Conservation (phyloP, 2,329 filamentous ascomycete species). For the Alternaria sp. region DNA sequence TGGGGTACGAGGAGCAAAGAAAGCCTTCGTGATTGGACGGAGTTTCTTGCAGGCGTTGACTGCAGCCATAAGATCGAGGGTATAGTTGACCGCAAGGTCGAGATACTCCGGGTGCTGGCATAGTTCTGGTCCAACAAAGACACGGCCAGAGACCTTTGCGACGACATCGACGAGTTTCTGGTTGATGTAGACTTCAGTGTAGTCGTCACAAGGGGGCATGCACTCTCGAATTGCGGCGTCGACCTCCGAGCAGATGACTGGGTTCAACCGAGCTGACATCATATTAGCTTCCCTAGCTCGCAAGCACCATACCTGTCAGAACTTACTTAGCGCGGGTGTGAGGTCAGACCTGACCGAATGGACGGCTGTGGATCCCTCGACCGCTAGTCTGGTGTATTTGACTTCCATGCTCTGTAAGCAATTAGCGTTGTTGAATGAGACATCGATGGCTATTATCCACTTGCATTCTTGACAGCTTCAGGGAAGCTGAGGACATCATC, state of each 20-base stretch:
- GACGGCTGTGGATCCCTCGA: constrained; percentile 23
- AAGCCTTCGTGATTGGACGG: constrained; percentile 35
- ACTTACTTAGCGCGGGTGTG: constrained; percentile 48
- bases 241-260: constrained; percentile 41
- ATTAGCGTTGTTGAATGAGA: constrained; percentile 15
- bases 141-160: constrained; percentile 44
- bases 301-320: neutral
- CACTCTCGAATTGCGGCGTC: constrained; percentile 38
- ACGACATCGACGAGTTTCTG: constrained; percentile 41
- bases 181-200: constrained; percentile 44
- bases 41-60: constrained; percentile 39
- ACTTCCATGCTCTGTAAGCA: constrained; percentile 35
- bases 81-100: constrained; percentile 42
- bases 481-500: constrained; percentile 47
- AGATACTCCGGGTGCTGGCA: constrained; percentile 43
- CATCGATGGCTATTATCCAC: neutral
- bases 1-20: constrained; percentile 36
- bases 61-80: constrained; percentile 41
- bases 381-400: constrained; percentile 42
- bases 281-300: constrained; percentile 19
- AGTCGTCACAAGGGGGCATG: constrained; percentile 42
- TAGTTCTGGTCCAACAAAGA: constrained; percentile 47
- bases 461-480: constrained; percentile 35
- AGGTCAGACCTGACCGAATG: constrained; percentile 46
- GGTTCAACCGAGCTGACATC: constrained; percentile 39